Conservation (phyloP, 2,329 filamentous ascomycete species). For the Clathrospora elynae region DNA sequence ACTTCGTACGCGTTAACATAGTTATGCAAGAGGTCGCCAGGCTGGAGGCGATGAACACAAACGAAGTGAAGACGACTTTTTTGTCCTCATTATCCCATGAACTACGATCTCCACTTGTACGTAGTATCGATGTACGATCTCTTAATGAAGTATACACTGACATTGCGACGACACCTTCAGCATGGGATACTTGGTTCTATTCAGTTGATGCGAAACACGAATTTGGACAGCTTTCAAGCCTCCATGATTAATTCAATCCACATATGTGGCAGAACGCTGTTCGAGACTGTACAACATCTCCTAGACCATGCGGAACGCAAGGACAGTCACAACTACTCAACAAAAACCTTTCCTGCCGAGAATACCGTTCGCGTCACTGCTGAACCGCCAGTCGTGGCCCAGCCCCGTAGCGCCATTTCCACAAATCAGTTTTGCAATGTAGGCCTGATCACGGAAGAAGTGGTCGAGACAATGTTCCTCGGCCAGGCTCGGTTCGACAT, state of each 20-base stretch:
- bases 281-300: slow-evolving; percentile 48
- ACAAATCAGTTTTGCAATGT: slow-evolving; percentile 13
- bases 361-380: slow-evolving; percentile 26
- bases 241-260: slow-evolving; percentile 51
- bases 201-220: slow-evolving; percentile 54
- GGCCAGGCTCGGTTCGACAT: slow-evolving; percentile 11
- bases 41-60: slow-evolving; percentile 46
- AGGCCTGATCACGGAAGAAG: slow-evolving; percentile 14
- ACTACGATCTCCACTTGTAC: slow-evolving; percentile 52
- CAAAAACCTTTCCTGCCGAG: slow-evolving; percentile 22
- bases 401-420: neutral
- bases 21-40: slow-evolving; percentile 61
- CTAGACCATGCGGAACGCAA: slow-evolving; percentile 27
- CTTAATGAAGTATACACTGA: neutral
- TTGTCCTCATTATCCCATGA: slow-evolving; percentile 58
- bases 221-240: slow-evolving; percentile 48
- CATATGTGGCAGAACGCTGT: slow-evolving; percentile 54
- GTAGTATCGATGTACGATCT: neutral
- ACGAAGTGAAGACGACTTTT: slow-evolving; percentile 55
- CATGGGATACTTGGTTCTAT: slow-evolving; percentile 47
- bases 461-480: slow-evolving; percentile 19
- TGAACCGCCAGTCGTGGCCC: slow-evolving; percentile 30
- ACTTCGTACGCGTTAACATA: no score
- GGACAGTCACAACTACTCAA: slow-evolving; percentile 45
- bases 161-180: neutral